A percentile compares a stretch with the other conserved stretches of the same genome.
Evolutionary conservation across 2,329 filamentous ascomycete species (phyloP).

Genomic region (Cryphonectria nitschkei): DNA sequence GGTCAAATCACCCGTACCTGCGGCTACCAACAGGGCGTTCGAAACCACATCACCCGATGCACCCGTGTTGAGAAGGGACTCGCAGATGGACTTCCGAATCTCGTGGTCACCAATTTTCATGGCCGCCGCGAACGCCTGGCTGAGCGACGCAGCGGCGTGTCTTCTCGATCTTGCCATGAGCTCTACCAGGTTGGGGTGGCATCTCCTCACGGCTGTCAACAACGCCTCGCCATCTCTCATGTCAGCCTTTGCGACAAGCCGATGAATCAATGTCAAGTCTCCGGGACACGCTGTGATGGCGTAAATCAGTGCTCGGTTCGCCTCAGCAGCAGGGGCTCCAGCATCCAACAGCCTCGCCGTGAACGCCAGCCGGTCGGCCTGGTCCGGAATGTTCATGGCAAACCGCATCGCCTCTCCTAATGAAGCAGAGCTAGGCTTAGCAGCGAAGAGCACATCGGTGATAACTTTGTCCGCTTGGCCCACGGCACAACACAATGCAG

Average conservation of each 20-base stretch:
- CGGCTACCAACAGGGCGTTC: constrained; percentile 54
- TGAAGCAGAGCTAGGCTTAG: constrained; percentile 45
- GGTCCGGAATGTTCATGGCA: constrained; percentile 54
- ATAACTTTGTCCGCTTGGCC: constrained; percentile 49
- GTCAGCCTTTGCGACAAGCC: constrained; percentile 52
- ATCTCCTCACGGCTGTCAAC: constrained; percentile 48
- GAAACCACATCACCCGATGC: constrained; percentile 51
- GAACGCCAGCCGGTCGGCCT: constrained; percentile 55
- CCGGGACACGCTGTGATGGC: constrained; percentile 51
- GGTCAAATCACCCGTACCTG: constrained; percentile 55
- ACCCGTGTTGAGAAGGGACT: constrained; percentile 49
- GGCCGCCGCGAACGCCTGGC: constrained; percentile 48
- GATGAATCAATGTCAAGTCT: constrained; percentile 53
- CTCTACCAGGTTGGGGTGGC: constrained; percentile 49
- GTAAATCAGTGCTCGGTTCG: constrained; percentile 56
- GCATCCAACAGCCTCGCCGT: constrained; percentile 54
- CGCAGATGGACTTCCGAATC: constrained; percentile 48
- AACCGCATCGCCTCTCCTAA: constrained; percentile 56
- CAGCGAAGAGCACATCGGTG: constrained; percentile 53
- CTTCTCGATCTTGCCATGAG: constrained; percentile 44
- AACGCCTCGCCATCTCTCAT: constrained; percentile 55
- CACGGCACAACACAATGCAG: constrained; percentile 55
- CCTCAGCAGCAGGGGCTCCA: constrained; percentile 52
- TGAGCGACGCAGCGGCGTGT: constrained; percentile 45
- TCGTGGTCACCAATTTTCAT: constrained; percentile 46